Evolutionary conservation across 2,329 filamentous ascomycete genomes (phyloP), one percentile per base, ranked within the genome.

Genomic region (Alternaria dauci): DNA sequence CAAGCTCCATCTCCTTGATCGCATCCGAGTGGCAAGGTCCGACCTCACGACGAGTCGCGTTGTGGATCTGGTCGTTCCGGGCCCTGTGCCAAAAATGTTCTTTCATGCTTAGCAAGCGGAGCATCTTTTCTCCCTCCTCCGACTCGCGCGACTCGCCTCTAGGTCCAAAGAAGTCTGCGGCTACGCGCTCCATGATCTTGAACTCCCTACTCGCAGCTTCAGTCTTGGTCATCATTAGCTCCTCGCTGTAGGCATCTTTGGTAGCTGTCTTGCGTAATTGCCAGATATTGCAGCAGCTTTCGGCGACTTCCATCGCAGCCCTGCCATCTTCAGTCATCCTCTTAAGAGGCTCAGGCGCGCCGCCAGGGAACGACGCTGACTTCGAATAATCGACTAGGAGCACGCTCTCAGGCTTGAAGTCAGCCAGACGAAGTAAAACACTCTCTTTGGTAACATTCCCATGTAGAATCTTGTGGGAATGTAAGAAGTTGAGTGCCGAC

Each of bases 261-360:
- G 52, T 48, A 6, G 61, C 58, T 11, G 52, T 61, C 23, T 66
- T 63, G 16, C 66, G 66, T 8, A 71, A 36, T 3, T 52, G 51
- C 68, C 65, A 71, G 16, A 71, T 58, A 41, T 68, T 61, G 32
- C 66, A 65, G 52, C 65, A 71, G n/a, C 55, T 50, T 30, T 62
- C 65, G 9, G 68, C 51, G 8, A 71, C 23, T n/a, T 61, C 52
- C 61, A 71, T 65, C 4, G 39, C 56, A 14, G 55, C 36, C 14
- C 43, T 39, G 2, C 52, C 52, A 16, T 71, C 68, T 8, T 52
- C 41, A 2, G 59, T 30, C 52, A 71, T 63, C 3, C 55, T 48
- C 9, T 62, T 52, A 2, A 54, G 14, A 4, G 65, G 62, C n/a
- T 57, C 32, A 9, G 28, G 34, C 12, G 53, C 46, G 3, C 55